Conservation (phyloP, 345 rosid species). For the Triadica sebifera region DNA sequence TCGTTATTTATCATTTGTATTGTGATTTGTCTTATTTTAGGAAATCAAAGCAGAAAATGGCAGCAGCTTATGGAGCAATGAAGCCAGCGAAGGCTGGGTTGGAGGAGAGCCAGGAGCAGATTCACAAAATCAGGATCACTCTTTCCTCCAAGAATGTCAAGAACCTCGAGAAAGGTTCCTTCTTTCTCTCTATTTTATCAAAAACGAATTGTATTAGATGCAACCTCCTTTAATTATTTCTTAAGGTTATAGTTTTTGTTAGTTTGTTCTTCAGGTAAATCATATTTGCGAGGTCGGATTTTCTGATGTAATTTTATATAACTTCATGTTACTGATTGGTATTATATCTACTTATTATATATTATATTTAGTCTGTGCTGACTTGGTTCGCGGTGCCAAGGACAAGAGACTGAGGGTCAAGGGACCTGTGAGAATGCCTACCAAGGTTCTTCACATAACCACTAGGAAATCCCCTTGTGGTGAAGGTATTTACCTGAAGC, state of each 20-base stretch:
- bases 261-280: not conserved
- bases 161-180: conserved; percentile 66
- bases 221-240: not conserved
- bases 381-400: conserved; percentile 31
- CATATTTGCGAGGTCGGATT: too few relatives aligned
- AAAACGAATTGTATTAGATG: not conserved
- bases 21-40: not conserved
- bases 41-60: conserved; percentile 13
- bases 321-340: not conserved
- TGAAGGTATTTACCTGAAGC: conserved; percentile 18
- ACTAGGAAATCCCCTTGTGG: conserved; percentile 30
- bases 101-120: conserved; percentile 60
- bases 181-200: not conserved
- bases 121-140: conserved; percentile 75
- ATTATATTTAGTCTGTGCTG: conserved; percentile 17
- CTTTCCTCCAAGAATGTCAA: conserved; percentile 73
- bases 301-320: not conserved
- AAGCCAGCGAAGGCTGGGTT: conserved; percentile 50
- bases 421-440: conserved; percentile 30
- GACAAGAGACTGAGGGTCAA: conserved; percentile 30
- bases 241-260: not conserved
- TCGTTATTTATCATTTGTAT: not conserved
- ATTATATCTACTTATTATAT: not conserved
- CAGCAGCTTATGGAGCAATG: conserved; percentile 29
- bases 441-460: conserved; percentile 31